Evolutionary conservation across 352 stramenopile genomes (phyloP).

Genomic region (Pseudoperonospora humuli): DNA sequence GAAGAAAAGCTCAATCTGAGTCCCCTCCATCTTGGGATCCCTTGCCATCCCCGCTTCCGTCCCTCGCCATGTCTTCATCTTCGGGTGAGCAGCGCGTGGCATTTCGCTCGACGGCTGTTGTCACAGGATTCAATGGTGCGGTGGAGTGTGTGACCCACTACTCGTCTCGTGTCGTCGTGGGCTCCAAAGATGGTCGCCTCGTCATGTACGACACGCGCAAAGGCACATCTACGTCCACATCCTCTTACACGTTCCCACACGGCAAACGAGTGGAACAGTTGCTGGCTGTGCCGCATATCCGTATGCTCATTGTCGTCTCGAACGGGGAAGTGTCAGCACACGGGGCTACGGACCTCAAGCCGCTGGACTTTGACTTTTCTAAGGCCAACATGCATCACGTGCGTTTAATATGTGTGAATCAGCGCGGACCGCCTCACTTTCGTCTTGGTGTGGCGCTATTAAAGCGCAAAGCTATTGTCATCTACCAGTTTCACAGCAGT

Average conservation of each 20-base stretch:
- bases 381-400: slow-evolving; percentile 67
- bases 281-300: slow-evolving; percentile 78
- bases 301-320: slow-evolving; percentile 77
- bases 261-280: slow-evolving; percentile 71
- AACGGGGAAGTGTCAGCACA: slow-evolving; percentile 69
- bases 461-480: slow-evolving; percentile 53
- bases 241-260: slow-evolving; percentile 67
- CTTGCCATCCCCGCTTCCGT: no score
- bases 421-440: slow-evolving; percentile 78
- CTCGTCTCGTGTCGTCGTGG: slow-evolving; percentile 79
- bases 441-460: slow-evolving; percentile 63
- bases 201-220: slow-evolving; percentile 87
- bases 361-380: slow-evolving; percentile 72
- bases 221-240: slow-evolving; percentile 44
- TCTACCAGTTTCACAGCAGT: slow-evolving; percentile 77
- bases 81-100: slow-evolving; percentile 39
- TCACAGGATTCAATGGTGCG: slow-evolving; percentile 71
- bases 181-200: slow-evolving; percentile 67
- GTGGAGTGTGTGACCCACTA: slow-evolving; percentile 84
- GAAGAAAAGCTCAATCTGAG: no score
- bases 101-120: slow-evolving; percentile 68
- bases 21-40: no score
- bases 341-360: slow-evolving; percentile 72
- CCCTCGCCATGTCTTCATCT: slow-evolving; percentile 16
- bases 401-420: slow-evolving; percentile 71